phyloP scores from a whole-genome alignment of 306 rosid genomes.

The Ormosia semicastrata region DNA sequence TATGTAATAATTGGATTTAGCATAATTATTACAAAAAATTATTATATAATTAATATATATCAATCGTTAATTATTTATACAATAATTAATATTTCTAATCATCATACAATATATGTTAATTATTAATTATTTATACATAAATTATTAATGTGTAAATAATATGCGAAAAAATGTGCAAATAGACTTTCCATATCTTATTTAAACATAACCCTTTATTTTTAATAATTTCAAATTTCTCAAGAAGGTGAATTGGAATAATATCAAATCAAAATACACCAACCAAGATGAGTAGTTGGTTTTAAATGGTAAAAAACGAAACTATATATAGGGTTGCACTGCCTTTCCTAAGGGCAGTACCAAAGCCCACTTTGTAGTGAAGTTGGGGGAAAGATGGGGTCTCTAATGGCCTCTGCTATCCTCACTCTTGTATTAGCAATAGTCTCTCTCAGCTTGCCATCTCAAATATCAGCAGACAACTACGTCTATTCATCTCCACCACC shows the following conservation, averaged over 20 bases:
- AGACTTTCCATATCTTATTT: no score
- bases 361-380: slow-evolving; percentile 18
- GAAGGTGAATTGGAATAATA: not conserved
- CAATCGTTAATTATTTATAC: no score
- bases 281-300: slow-evolving; percentile 11
- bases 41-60: no score
- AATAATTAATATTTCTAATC: no score
- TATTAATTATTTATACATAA: no score
- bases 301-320: slow-evolving; percentile 37
- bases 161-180: no score
- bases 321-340: slow-evolving; percentile 44
- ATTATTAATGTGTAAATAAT: no score
- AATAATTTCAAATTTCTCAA: not conserved
- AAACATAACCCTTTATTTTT: not conserved
- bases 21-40: no score
- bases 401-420: slow-evolving; percentile 41
- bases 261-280: not conserved
- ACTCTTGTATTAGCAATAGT: slow-evolving; percentile 45
- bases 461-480: slow-evolving; percentile 43
- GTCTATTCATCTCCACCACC: slow-evolving; percentile 53
- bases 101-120: no score
- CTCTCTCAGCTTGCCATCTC: slow-evolving; percentile 30
- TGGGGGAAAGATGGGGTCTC: slow-evolving; percentile 45
- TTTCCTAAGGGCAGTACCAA: slow-evolving; percentile 22
- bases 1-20: no score